phyloP scores from a whole-genome alignment of 305 asterid genomes.

The Fraxinus platypoda region DNA sequence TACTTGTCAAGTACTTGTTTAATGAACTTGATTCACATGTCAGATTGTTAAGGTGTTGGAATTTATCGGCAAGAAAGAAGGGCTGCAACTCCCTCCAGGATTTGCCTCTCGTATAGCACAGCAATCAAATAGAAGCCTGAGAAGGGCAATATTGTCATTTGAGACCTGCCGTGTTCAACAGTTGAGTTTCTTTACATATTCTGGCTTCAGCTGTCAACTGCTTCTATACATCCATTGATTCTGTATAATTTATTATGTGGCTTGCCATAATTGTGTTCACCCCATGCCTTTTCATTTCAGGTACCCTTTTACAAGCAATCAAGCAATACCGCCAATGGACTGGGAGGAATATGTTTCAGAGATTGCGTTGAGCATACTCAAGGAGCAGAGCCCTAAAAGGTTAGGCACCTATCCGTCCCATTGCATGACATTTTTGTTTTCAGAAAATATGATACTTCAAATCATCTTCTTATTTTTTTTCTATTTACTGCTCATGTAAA shows the following conservation, averaged over 20 bases:
- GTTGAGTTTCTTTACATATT: conserved; percentile 45
- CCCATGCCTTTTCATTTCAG: conserved; percentile 34
- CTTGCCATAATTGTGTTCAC: conserved; percentile 13
- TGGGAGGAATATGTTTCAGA: conserved; percentile 96
- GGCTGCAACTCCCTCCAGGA: conserved; percentile 75
- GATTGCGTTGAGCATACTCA: conserved; percentile 83
- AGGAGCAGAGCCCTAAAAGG: conserved; percentile 98
- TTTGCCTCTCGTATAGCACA: conserved; percentile 74
- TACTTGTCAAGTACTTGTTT: conserved; percentile 14
- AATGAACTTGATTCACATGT: conserved; percentile 14
- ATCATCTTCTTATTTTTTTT: conserved; percentile 2
- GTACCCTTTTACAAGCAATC: conserved; percentile 83
- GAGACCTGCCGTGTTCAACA: conserved; percentile 97
- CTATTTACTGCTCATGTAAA: conserved; percentile 6
- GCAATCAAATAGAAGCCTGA: conserved; percentile 84
- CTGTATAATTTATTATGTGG: conserved; percentile 6
- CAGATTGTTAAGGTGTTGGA: conserved; percentile 82
- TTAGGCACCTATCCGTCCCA: conserved; percentile 30
- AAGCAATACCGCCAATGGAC: conserved; percentile 84
- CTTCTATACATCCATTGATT: conserved; percentile 9
- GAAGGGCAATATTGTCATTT: conserved; percentile 86
- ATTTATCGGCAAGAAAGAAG: conserved; percentile 89
- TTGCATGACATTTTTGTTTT: conserved; percentile 17
- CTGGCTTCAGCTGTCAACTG: conserved; percentile 8
- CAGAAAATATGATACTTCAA: conserved; percentile 3